phyloP scores from a whole-genome alignment of 306 rosid genomes.

The Fagus crenata region DNA sequence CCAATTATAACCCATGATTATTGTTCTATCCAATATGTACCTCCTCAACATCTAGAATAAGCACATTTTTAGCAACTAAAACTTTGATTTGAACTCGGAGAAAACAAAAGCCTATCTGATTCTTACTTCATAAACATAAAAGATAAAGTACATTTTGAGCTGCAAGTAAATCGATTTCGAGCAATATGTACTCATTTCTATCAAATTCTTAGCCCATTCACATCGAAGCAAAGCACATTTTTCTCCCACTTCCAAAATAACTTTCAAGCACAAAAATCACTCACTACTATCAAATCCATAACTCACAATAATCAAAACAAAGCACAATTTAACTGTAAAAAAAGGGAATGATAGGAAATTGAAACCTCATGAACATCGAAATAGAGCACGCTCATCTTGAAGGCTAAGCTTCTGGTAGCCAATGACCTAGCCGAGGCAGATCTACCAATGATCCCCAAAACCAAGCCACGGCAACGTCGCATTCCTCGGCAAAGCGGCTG shows the following conservation, averaged over 20 bases:
- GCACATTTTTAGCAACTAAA: not conserved
- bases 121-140: not conserved
- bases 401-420: constrained; percentile 94
- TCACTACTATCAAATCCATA: not conserved
- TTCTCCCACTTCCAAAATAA: not conserved
- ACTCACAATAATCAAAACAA: not conserved
- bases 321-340: not conserved
- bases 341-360: not conserved
- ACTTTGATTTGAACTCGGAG: not conserved
- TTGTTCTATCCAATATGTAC: not conserved
- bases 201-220: constrained; percentile 3
- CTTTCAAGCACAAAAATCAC: no score
- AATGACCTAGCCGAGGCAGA: constrained; percentile 90
- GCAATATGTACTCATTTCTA: constrained; percentile 6
- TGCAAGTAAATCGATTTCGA: not conserved
- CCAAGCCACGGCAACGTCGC: constrained; percentile 96
- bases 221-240: not conserved
- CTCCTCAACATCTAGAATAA: not conserved
- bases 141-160: not conserved
- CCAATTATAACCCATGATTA: not conserved
- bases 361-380: constrained; percentile 71
- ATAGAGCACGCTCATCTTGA: constrained; percentile 91
- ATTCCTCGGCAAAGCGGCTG: constrained; percentile 98
- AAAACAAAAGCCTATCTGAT: constrained; percentile 12
- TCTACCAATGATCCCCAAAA: constrained; percentile 86